Evolutionary conservation across 2,329 filamentous ascomycete species (phyloP).

Genomic region (Colletotrichum scovillei): DNA sequence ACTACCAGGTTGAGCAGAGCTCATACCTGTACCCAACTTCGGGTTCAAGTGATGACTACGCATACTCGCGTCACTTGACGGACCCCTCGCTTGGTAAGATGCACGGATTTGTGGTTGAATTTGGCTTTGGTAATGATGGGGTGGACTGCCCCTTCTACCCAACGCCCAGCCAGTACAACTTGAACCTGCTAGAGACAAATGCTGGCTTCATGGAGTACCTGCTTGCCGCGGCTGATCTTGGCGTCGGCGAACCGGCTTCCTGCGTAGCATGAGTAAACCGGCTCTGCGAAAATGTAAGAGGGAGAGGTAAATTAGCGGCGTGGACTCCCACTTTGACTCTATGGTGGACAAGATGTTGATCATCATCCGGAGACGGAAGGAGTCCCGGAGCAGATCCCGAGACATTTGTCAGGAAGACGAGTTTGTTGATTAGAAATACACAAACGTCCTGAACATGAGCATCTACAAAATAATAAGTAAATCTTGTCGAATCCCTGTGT

Average conservation of each 20-base stretch:
- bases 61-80: slow-evolving; percentile 55
- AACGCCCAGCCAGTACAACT: slow-evolving; percentile 52
- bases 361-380: background rate
- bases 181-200: slow-evolving; percentile 56
- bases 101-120: slow-evolving; percentile 59
- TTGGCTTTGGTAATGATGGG: slow-evolving; percentile 52
- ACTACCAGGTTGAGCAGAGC: slow-evolving; percentile 51
- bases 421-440: background rate
- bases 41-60: slow-evolving; percentile 59
- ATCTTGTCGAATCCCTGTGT: background rate
- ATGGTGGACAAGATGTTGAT: background rate
- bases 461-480: background rate
- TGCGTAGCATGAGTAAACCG: background rate
- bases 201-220: slow-evolving; percentile 61
- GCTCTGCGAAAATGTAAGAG: background rate
- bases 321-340: background rate
- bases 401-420: background rate
- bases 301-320: background rate
- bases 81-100: slow-evolving; percentile 50
- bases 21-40: slow-evolving; percentile 58
- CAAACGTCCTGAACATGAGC: background rate
- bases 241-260: slow-evolving; percentile 30
- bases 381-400: background rate
- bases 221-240: slow-evolving; percentile 34
- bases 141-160: slow-evolving; percentile 59